These are phyloP conservation scores for Fraxinus xanthoxyloides DNA, from an alignment of 305 asterid species.

Conservation along the genomic window DNA sequence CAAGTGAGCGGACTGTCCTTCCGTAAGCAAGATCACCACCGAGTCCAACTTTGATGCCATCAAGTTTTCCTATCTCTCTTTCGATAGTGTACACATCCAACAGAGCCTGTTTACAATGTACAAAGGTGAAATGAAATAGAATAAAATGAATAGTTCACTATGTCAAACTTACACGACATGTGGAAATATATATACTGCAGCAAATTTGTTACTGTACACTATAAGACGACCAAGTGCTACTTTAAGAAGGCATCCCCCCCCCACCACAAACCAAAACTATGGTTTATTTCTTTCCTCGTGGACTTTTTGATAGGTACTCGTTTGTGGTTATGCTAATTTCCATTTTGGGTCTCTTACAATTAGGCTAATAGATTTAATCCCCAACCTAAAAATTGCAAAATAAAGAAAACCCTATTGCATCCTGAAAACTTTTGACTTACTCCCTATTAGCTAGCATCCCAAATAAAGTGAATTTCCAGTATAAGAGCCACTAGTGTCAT, in stretches of 20 bases:
- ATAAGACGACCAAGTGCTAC: neutral
- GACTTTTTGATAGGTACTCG: neutral
- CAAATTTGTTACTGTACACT: neutral
- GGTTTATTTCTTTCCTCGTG: neutral
- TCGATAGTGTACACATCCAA: slow-evolving; percentile 80
- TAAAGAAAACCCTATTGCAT: neutral
- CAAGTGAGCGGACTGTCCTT: slow-evolving; percentile 93
- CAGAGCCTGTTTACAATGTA: slow-evolving; percentile 60
- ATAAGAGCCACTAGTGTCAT: neutral
- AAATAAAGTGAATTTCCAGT: neutral
- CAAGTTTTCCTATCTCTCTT: slow-evolving; percentile 84
- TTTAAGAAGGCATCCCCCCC: neutral
- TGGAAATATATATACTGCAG: neutral
- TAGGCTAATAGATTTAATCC: neutral
- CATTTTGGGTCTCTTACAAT: neutral
- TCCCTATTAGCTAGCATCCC: neutral
- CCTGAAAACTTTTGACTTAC: neutral
- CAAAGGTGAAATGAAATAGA: slow-evolving; percentile 6
- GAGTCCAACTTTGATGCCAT: slow-evolving; percentile 84
- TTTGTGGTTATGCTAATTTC: neutral
- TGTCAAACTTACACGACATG: neutral
- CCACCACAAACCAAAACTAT: neutral
- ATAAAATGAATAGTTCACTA: neutral
- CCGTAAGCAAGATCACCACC: slow-evolving; percentile 96
- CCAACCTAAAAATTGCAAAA: neutral